A percentile compares a stretch with the other conserved stretches of the same genome.
Evolutionary conservation across 257 asterid genomes (phyloP).

Genomic region (Nicotiana noctiflora): DNA sequence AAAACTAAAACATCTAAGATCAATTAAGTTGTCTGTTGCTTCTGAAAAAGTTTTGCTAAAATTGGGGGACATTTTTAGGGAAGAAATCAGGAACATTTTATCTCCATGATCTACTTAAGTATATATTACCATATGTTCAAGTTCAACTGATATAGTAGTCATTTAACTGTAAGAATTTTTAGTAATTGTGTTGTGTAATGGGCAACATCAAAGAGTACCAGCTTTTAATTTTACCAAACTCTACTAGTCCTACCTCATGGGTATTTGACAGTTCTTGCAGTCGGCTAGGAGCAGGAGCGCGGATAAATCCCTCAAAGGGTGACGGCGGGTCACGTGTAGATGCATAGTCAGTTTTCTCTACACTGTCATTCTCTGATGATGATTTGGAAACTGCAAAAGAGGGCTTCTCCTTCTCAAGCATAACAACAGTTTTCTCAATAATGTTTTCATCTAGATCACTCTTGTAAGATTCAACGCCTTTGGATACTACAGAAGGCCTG

Average conservation of each 20-base stretch:
- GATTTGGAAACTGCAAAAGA: slow-evolving; percentile 29
- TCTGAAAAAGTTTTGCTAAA: neutral
- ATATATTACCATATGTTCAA: neutral
- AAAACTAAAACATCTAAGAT: neutral
- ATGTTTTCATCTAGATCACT: slow-evolving; percentile 49
- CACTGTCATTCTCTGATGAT: slow-evolving; percentile 29
- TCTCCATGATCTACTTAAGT: neutral
- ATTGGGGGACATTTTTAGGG: neutral
- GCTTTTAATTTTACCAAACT: neutral
- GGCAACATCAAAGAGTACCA: neutral
- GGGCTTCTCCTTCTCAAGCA: slow-evolving; percentile 70
- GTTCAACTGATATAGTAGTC: neutral
- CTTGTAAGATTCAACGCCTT: slow-evolving; percentile 28
- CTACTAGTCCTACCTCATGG: slow-evolving; percentile 40
- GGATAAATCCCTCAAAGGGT: slow-evolving; percentile 30
- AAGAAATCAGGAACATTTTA: neutral
- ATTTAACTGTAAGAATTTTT: neutral
- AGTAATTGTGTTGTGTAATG: neutral
- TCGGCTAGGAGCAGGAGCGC: slow-evolving; percentile 24
- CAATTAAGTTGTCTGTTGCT: neutral
- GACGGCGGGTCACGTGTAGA: slow-evolving; percentile 36
- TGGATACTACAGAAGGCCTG: slow-evolving; percentile 26
- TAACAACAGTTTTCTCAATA: slow-evolving; percentile 74
- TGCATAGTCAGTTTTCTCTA: slow-evolving; percentile 30
- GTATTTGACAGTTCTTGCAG: slow-evolving; percentile 28